Percentiles rank a stretch among this genome's conserved stretches.
Evolutionary conservation across 2,329 filamentous ascomycete genomes (phyloP).

Genomic region (Pseudogymnoascus sp.): DNA sequence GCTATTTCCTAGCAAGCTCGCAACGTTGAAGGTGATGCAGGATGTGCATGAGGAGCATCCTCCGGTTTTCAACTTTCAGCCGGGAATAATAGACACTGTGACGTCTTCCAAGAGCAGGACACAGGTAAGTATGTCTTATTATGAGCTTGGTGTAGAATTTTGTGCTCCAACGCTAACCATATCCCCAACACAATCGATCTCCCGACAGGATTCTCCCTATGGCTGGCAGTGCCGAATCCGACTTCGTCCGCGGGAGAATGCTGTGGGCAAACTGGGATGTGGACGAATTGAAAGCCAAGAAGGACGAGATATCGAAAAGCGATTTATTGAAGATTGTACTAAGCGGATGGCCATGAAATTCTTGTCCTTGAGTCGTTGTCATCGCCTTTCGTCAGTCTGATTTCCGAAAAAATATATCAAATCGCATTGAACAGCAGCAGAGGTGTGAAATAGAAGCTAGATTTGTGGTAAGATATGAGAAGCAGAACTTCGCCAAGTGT

Average conservation of each 20-base stretch:
- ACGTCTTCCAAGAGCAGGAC: constrained; percentile 10
- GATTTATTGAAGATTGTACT: neutral
- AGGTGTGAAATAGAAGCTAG: neutral
- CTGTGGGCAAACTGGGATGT: constrained; percentile 35
- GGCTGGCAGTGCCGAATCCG: constrained; percentile 32
- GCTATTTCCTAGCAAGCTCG: constrained; percentile 9
- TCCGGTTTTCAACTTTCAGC: constrained; percentile 10
- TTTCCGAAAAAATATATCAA: neutral
- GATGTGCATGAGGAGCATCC: constrained; percentile 11
- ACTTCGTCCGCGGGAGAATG: constrained; percentile 31
- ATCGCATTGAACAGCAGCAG: neutral
- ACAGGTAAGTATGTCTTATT: neutral
- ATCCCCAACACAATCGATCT: neutral
- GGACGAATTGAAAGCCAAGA: constrained; percentile 27
- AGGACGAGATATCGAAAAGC: constrained; percentile 5
- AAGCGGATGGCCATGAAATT: neutral
- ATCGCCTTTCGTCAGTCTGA: neutral
- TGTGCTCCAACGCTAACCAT: neutral
- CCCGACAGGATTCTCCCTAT: constrained; percentile 21
- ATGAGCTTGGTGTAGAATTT: neutral
- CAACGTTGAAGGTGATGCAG: constrained; percentile 9
- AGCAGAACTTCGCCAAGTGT: neutral
- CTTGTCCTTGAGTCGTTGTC: neutral
- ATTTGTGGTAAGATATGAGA: neutral
- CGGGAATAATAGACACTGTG: constrained; percentile 10